Base-by-base conservation (phyloP, 305 asterid genomes). In the Ruellia speciosa region DNA sequence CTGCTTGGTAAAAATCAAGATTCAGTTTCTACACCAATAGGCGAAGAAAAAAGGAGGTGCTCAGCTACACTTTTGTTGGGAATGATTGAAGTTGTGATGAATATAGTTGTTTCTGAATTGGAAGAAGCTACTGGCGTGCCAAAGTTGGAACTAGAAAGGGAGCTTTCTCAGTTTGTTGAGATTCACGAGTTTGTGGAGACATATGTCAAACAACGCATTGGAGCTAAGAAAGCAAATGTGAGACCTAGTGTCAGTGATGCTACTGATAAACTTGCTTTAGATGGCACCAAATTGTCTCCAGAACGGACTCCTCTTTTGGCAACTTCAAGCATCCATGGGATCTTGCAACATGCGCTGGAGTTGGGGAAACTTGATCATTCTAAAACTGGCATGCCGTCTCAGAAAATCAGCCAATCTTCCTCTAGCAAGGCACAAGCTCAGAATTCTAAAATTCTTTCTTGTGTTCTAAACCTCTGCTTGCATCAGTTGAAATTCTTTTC, bases 301-400 rank as follows among this genome's bases (percentile, higher is more conserved):
- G 94, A 83, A 66, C 69, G 88, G 77, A 68, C 81, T 70, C 84
- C 94, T 68, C 79, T 85, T 43, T 81, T 88, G 73, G 86, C 93
- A 73, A 79, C 84, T 65, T 79, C 88, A 49, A 69, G 78, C 71
- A 74, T 83, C 66, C 64, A 62, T 68, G 76, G 69, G 56, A 82
- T 85, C 58, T 66, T 88, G 70, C 75, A 72, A 76, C 67, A 46
- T 53, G 79, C 81, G 49, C 50, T 74, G 50, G 86, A 79, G 55
- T 64, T 66, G 9, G 59, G 54, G 64, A 69, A 69, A 64, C 54
- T 50, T 56, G 78, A 77, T 61, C 49, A 40, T 52, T 64, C 77
- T 46, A 73, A 47, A 54, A 65, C 65, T 50, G 70, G 49, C 39
- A 59, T 75, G 56, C 56, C 78, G 37, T 80, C 92, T 14, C 80